Base-by-base conservation (phyloP, 1,139 yeast genomes). In the Groenewaldozyma auringiensis region DNA sequence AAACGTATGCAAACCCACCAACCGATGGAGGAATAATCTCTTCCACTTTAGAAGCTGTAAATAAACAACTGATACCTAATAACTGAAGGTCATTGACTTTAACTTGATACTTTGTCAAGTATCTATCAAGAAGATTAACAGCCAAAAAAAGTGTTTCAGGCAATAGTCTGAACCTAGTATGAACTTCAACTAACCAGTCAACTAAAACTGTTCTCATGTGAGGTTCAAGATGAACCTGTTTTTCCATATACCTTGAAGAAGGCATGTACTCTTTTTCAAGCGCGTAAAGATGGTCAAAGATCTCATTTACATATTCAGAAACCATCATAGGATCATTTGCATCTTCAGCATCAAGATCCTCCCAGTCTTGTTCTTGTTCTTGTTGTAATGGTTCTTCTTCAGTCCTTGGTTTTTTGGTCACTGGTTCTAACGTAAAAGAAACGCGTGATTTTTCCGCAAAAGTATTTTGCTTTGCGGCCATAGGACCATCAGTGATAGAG, bases 151-250 rank as follows among this genome's bases (percentile, higher is more conserved):
- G 72, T 9, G 96, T 87, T 66, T 92, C 98, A 2, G 96, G 96
- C 44, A 89, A 71, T 53, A 92, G 70, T 52, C 94, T 76, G 67
- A 89, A 89, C 59, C 88, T 79, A 53, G 81, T 70, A 69, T 92
- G 97, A 66, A 89, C 89, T 62, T 88, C 95, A 31, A 88, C 89
- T 62, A 92, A 73, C 97, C 97, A 92, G 65, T 92, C 96, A 25
- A 92, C 92, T 52, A 92, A 70, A 44, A 89, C 86, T 42, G 88
- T 86, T 57, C 97, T 76, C 14, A 36, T 40, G 2, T 21, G 21
- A 3, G 42, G 44, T 14, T 35, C 36, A 52, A 87, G 72, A 49
- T 83, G 83, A 44, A 79, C 76, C 66, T 88, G 96, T 64, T 79
- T 76, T 55, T 72, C 76, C 53, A 89, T 69, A 62, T 86, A 88